phyloP scores from a whole-genome alignment of 2,329 filamentous ascomycete species.

The Alternaria consortialis region DNA sequence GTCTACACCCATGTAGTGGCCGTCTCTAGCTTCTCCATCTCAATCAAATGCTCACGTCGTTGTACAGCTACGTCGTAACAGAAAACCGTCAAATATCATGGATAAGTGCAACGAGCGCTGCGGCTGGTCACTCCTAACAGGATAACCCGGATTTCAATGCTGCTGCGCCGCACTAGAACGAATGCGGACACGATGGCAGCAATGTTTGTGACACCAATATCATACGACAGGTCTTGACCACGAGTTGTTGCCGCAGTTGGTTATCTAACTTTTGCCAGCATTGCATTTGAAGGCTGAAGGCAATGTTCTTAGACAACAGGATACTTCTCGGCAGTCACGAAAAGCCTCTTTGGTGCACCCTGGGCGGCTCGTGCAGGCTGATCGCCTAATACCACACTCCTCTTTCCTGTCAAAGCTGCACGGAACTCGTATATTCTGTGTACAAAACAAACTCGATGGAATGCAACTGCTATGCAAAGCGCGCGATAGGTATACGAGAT shows the following conservation, averaged over 20 bases:
- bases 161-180: neutral
- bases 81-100: neutral
- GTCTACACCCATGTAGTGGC: neutral
- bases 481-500: neutral
- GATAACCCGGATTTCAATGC: neutral
- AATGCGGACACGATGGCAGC: neutral
- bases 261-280: too few species aligned
- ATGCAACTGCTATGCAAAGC: neutral
- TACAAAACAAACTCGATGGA: neutral
- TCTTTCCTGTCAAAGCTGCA: neutral
- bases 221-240: neutral
- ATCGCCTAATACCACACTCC: neutral
- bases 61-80: neutral
- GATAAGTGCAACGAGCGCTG: neutral
- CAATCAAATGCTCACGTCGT: neutral
- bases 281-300: too few species aligned
- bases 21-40: neutral
- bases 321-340: neutral
- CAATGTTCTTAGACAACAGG: neutral
- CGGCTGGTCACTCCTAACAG: neutral
- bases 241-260: neutral
- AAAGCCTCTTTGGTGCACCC: neutral
- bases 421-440: neutral
- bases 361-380: neutral
- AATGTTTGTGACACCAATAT: neutral